Evolutionary conservation across 306 rosid genomes (phyloP).

Genomic region (Castanea crenata): DNA sequence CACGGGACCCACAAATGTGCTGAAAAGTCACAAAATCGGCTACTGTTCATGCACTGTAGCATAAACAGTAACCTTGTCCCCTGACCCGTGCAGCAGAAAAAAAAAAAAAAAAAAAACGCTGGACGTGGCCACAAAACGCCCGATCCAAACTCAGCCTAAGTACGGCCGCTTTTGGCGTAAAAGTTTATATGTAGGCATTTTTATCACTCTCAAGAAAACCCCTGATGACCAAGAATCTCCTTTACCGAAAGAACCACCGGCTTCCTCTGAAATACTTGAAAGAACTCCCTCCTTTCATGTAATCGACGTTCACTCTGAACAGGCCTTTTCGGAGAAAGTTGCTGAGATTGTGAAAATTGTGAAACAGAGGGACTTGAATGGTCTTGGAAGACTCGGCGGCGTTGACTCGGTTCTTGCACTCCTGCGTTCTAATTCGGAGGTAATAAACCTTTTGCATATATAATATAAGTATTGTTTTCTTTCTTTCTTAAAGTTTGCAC

Average conservation of each 20-base stretch:
- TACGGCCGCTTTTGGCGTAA: constrained; percentile 30
- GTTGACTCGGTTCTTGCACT: constrained; percentile 19
- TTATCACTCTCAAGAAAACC: constrained; percentile 22
- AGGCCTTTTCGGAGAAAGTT: not conserved
- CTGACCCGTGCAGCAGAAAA: too few relatives aligned
- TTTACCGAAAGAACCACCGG: not conserved
- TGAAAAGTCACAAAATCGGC: too few relatives aligned
- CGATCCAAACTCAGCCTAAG: too few relatives aligned
- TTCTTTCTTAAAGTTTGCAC: too few relatives aligned
- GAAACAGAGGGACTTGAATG: constrained; percentile 27
- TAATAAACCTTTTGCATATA: not conserved
- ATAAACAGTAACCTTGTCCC: too few relatives aligned
- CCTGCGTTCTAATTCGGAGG: constrained; percentile 32
- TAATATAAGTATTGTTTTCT: too few relatives aligned
- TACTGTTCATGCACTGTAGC: too few relatives aligned
- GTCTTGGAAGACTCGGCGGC: constrained; percentile 30
- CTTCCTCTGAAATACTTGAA: not conserved
- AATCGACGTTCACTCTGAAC: constrained; percentile 2
- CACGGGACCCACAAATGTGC: too few relatives aligned
- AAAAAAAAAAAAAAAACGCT: too few relatives aligned
- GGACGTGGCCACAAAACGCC: too few relatives aligned
- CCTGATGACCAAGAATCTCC: constrained; percentile 3
- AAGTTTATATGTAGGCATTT: constrained; percentile 15
- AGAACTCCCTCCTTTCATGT: constrained; percentile 29
- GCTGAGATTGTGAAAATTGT: constrained; percentile 23